Evolutionary conservation across 2,329 filamentous ascomycete species (phyloP).

Genomic region (Tolypocladium ophioglossoides): DNA sequence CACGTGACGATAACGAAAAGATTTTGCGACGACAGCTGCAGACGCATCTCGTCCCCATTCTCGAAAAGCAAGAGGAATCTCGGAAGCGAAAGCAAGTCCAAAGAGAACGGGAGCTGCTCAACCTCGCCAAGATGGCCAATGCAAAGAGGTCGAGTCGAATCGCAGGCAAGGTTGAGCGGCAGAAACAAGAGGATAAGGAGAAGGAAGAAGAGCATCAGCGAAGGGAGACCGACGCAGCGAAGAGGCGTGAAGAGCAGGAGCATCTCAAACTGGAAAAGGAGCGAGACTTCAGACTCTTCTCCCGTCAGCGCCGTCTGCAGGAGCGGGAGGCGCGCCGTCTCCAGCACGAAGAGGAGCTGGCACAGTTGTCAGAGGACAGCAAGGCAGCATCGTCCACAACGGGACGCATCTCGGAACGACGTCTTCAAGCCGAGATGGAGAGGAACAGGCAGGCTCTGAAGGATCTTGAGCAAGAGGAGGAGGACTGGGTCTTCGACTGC

Average conservation of each 20-base stretch:
- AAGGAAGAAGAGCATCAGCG: slow-evolving; percentile 52
- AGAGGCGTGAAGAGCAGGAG: slow-evolving; percentile 56
- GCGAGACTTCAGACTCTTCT: slow-evolving; percentile 69
- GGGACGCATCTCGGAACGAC: slow-evolving; percentile 63
- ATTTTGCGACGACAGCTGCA: slow-evolving; percentile 60
- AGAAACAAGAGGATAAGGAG: slow-evolving; percentile 60
- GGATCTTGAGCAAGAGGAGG: slow-evolving; percentile 62
- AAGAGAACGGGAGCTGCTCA: slow-evolving; percentile 69
- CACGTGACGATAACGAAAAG: slow-evolving; percentile 78
- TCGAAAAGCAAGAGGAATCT: slow-evolving; percentile 68
- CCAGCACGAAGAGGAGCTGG: slow-evolving; percentile 75
- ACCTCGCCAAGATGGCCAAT: slow-evolving; percentile 76
- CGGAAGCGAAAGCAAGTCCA: slow-evolving; percentile 59
- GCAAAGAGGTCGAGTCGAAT: slow-evolving; percentile 90
- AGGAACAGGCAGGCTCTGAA: slow-evolving; percentile 67
- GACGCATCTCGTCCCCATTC: slow-evolving; percentile 70
- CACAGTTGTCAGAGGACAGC: slow-evolving; percentile 66
- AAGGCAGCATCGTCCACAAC: slow-evolving; percentile 44
- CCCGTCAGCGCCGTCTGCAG: slow-evolving; percentile 73
- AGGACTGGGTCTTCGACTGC: slow-evolving; percentile 92
- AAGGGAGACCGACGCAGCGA: slow-evolving; percentile 47
- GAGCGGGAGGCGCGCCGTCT: slow-evolving; percentile 77
- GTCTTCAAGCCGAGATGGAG: slow-evolving; percentile 73
- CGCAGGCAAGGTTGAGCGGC: slow-evolving; percentile 69
- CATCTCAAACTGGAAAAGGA: slow-evolving; percentile 54